Evolutionary conservation across 495 filamentous ascomycete species (phyloP).

Genomic region (Cercophora scortea): DNA sequence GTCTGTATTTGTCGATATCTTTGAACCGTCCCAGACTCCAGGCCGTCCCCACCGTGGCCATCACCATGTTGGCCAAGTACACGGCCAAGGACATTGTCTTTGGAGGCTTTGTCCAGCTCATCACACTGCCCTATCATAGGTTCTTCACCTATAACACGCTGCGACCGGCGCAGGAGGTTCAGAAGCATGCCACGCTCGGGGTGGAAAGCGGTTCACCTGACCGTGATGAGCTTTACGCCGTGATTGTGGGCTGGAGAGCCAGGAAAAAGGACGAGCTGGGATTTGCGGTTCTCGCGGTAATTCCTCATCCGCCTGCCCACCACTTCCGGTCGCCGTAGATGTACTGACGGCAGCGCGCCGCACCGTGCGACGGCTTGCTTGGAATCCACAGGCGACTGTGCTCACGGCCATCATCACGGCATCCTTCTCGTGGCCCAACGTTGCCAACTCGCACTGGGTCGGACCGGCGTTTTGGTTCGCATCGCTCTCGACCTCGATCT

Average conservation of each 20-base stretch:
- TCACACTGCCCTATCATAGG: constrained; percentile 3
- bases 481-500: background rate
- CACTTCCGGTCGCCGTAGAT: background rate
- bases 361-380: too few species aligned
- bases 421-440: background rate
- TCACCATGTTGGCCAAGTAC: background rate
- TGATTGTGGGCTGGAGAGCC: background rate
- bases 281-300: background rate
- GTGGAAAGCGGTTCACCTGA: background rate
- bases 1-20: too few species aligned
- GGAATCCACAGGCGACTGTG: background rate
- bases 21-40: too few species aligned
- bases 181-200: background rate
- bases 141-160: constrained; percentile 4
- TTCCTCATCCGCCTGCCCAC: background rate
- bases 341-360: background rate
- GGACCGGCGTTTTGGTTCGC: constrained; percentile 5
- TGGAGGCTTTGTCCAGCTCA: background rate
- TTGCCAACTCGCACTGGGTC: background rate
- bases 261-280: constrained; percentile 1
- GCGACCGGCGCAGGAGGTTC: background rate
- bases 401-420: constrained; percentile 4
- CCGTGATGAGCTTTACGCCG: background rate
- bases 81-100: background rate
- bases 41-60: too few species aligned